These are phyloP conservation scores for Lachnellula suecica DNA, from an alignment of 2,329 filamentous ascomycete genomes.

Conservation along the genomic window DNA sequence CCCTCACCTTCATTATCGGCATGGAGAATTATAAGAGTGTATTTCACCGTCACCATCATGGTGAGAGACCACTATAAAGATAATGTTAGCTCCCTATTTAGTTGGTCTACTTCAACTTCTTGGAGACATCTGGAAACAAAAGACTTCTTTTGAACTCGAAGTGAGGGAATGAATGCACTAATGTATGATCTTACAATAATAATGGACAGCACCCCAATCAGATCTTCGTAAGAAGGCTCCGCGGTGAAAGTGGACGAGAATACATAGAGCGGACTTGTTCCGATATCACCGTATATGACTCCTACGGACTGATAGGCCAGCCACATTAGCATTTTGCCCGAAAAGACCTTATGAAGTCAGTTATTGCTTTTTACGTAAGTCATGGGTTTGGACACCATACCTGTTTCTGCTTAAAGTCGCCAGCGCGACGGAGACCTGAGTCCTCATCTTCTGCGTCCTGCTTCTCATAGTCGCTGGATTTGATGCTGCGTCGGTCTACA, in stretches of 20 bases:
- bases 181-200: conserved; percentile 51
- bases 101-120: no score
- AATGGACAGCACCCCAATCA: conserved; percentile 63
- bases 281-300: conserved; percentile 46
- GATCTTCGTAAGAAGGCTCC: conserved; percentile 51
- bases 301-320: conserved; percentile 59
- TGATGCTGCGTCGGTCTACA: conserved; percentile 1
- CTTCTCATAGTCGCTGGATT: background rate
- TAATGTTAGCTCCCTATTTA: no score
- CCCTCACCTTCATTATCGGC: conserved; percentile 71
- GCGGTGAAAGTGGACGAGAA: conserved; percentile 63
- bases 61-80: conserved; percentile 55
- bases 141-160: no score
- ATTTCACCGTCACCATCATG: conserved; percentile 69
- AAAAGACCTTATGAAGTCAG: conserved; percentile 8
- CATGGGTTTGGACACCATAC: no score
- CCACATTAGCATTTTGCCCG: conserved; percentile 31
- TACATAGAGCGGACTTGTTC: conserved; percentile 66
- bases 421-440: conserved; percentile 11
- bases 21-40: conserved; percentile 61
- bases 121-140: no score
- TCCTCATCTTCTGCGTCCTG: conserved; percentile 14
- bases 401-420: conserved; percentile 17
- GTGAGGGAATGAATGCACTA: no score
- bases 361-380: no score